phyloP scores from a whole-genome alignment of 2,329 filamentous ascomycete genomes.

The Ceratocystis papillata region DNA sequence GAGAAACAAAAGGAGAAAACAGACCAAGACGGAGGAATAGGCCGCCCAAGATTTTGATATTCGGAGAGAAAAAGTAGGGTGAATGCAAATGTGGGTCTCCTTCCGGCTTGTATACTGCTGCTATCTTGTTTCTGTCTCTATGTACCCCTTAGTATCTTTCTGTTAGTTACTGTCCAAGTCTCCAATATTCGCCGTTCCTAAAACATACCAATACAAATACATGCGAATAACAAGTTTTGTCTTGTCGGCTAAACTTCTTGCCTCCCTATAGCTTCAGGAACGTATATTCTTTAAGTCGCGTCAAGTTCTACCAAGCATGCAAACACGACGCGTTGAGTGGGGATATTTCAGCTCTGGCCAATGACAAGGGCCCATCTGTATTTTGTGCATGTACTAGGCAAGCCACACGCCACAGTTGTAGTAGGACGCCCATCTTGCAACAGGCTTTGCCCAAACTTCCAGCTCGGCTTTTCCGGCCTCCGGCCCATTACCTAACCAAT shows the following conservation, averaged over 20 bases:
- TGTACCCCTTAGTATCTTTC: background rate
- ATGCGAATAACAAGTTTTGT: background rate
- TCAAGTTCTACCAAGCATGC: slow-evolving; percentile 3
- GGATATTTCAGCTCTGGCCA: background rate
- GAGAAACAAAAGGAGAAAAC: background rate
- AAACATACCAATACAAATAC: background rate
- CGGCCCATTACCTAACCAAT: background rate
- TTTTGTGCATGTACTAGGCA: no score
- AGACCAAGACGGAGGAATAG: background rate
- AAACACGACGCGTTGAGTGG: background rate
- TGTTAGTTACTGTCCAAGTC: background rate
- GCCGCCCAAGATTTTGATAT: no score
- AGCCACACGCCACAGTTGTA: no score
- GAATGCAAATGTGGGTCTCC: no score
- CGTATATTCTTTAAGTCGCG: background rate
- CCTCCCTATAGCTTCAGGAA: slow-evolving; percentile 5
- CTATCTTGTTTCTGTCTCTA: no score
- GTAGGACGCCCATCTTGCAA: no score
- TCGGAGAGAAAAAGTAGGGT: background rate
- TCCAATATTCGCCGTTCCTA: background rate
- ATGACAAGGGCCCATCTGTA: background rate
- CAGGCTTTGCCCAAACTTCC: no score
- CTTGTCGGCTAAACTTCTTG: background rate
- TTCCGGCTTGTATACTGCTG: no score
- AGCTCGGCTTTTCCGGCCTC: background rate